Evolutionary conservation across 768 basidiomycete genomes (phyloP).

Genomic region (Mrakia gelida): DNA sequence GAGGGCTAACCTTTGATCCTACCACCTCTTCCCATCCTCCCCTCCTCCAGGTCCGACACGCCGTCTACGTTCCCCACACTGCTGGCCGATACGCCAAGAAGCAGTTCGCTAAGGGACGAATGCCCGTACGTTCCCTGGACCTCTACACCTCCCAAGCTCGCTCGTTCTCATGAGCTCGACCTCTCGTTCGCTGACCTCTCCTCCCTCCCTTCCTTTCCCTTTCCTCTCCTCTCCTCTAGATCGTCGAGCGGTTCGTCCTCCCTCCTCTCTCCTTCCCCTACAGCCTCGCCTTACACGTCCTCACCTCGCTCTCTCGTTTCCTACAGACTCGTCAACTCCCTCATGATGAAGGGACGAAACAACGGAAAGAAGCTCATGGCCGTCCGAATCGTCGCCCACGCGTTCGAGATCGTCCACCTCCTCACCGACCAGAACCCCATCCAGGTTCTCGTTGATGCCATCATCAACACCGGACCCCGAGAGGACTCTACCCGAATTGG

Average conservation of each 20-base stretch:
- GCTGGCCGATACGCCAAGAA: constrained; percentile 99
- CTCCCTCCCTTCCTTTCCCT: background rate
- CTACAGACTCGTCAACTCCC: constrained; percentile 85
- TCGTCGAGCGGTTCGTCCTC: constrained; percentile 13
- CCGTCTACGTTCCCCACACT: constrained; percentile 96
- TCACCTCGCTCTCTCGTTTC: constrained; percentile 48
- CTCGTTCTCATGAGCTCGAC: background rate
- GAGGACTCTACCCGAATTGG: constrained; percentile 99
- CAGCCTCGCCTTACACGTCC: background rate
- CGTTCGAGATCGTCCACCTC: constrained; percentile 99
- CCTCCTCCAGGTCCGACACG: constrained; percentile 61
- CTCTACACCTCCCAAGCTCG: background rate
- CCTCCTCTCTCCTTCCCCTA: background rate
- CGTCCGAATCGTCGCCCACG: constrained; percentile 97
- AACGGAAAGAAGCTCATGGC: constrained; percentile 99
- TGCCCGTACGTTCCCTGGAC: constrained; percentile 55
- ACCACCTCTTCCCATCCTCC: background rate
- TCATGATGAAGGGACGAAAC: constrained; percentile 99
- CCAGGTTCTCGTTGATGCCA: constrained; percentile 71
- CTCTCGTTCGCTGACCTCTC: background rate
- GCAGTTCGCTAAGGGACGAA: constrained; percentile 99
- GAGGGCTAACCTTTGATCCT: constrained; percentile 1
- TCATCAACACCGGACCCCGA: constrained; percentile 98
- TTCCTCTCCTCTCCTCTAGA: background rate
- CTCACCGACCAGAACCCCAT: constrained; percentile 99